These are phyloP conservation scores for Boechera divaricarpa DNA, from an alignment of 345 rosid genomes.

Conservation along the genomic window DNA sequence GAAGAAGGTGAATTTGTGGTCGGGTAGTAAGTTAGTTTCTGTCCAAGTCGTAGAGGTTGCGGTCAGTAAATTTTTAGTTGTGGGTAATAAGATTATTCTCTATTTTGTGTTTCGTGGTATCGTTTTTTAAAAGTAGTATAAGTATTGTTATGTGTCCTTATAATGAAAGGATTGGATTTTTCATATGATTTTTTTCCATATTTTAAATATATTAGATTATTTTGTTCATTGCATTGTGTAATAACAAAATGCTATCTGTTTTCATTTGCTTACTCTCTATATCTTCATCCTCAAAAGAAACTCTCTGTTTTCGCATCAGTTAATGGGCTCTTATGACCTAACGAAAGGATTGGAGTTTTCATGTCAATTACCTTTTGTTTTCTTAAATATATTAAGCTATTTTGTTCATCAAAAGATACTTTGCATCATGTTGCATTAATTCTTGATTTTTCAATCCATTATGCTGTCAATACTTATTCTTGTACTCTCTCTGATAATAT, in stretches of 20 bases:
- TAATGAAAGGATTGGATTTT: not conserved
- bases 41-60: conserved; percentile 41
- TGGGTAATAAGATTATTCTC: not conserved
- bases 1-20: not conserved
- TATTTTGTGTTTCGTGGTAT: conserved; percentile 9
- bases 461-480: too few relatives aligned
- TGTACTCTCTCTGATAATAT: too few relatives aligned
- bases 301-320: not conserved
- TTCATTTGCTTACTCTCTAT: not conserved
- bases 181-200: not conserved
- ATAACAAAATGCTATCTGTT: not conserved
- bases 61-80: conserved; percentile 16
- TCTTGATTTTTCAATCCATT: not conserved
- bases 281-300: not conserved
- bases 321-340: not conserved
- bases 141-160: not conserved
- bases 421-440: not conserved
- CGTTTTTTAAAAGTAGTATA: not conserved
- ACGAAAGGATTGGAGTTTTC: not conserved
- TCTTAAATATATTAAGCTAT: not conserved
- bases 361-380: not conserved
- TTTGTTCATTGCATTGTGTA: not conserved
- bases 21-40: conserved; percentile 32
- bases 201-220: not conserved
- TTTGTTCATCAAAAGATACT: not conserved